Base-by-base conservation (phyloP, 2,329 filamentous ascomycete genomes). In the Westerdykella aurantiaca region DNA sequence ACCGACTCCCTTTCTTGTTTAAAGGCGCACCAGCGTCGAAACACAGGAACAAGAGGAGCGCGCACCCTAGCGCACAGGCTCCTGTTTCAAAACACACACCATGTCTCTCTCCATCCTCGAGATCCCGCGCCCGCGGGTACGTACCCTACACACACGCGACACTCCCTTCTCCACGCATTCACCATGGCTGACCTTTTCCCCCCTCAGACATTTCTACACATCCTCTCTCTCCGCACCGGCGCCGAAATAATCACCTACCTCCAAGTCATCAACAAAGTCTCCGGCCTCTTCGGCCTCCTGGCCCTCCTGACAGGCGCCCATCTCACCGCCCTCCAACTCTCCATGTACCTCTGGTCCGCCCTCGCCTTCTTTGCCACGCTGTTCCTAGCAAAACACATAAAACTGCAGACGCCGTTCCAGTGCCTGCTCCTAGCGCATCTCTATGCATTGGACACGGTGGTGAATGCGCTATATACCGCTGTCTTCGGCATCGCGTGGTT, bases 341-440 rank as follows among this genome's bases (percentile, higher is more conserved):
- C 85, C 45, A 93, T 94, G 77, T 96, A 95, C 75, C 77, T 95
- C 39, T 95, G 95, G 76, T 93, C 86, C 21, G 77, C 93, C 48
- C 57, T 80, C 50, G 78, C 86, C 22, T 80, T 95, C 51, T 73
- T 77, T 51, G 69, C 85, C 37, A 78, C 87, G 53, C 75, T 79
- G 41, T 78, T 81, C 57, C 82, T 95, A 38, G 78, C 86, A 58
- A 86, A 86, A 39, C 85, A 93, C 64, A 87, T 96, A 63, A 83
- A 86, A 51, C 78, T 80, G 57, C 85, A 88, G 59, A 83, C 79
- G 23, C 86, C 88, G 1, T 80, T 95, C 44, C 83, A 94, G 60
- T 86, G 82, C 56, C 76, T 96, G 21, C 79, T 82, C 2, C 80
- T 96, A 41, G 88, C 88, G 3, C 95, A 88, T 78, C 75, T 95